Conservation (phyloP, 2,329 filamentous ascomycete genomes). For the Colletotrichum orchidophilum region DNA sequence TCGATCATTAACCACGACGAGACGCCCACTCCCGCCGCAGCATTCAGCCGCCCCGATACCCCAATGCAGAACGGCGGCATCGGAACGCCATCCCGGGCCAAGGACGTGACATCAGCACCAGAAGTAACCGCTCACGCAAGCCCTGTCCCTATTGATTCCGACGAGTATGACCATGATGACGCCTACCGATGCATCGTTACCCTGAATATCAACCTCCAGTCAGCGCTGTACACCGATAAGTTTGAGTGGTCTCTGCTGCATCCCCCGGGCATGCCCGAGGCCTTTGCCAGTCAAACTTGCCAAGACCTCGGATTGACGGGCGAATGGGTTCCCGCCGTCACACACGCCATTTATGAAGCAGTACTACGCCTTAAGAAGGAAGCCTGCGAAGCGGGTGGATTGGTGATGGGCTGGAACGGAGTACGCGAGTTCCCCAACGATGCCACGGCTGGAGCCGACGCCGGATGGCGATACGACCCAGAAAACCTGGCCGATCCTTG, state of each 20-base stretch:
- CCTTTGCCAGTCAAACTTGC: conserved; percentile 92
- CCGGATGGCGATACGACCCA: conserved; percentile 95
- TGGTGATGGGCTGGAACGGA: conserved; percentile 78
- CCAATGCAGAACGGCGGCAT: conserved; percentile 62
- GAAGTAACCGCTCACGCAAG: conserved; percentile 77
- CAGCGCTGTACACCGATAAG: conserved; percentile 93
- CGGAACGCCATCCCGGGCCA: conserved; percentile 58
- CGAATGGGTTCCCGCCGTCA: conserved; percentile 94
- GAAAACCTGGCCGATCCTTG: conserved; percentile 87
- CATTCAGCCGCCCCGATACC: conserved; percentile 63
- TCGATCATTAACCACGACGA: conserved; percentile 48
- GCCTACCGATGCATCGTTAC: conserved; percentile 93
- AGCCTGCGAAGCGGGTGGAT: conserved; percentile 88
- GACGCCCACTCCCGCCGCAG: conserved; percentile 47
- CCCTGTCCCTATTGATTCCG: conserved; percentile 70
- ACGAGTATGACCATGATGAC: conserved; percentile 88
- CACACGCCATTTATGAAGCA: conserved; percentile 96
- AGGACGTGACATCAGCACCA: conserved; percentile 53
- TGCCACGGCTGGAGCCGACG: conserved; percentile 81
- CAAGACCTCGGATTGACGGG: conserved; percentile 88
- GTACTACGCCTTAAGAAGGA: conserved; percentile 95
- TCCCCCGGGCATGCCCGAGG: conserved; percentile 89
- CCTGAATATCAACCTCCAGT: conserved; percentile 90
- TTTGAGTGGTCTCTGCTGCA: conserved; percentile 98
- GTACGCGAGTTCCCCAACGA: conserved; percentile 83